phyloP scores from a whole-genome alignment of 192 early-diverging fungal species.

The Helicostylum pulchrum region DNA sequence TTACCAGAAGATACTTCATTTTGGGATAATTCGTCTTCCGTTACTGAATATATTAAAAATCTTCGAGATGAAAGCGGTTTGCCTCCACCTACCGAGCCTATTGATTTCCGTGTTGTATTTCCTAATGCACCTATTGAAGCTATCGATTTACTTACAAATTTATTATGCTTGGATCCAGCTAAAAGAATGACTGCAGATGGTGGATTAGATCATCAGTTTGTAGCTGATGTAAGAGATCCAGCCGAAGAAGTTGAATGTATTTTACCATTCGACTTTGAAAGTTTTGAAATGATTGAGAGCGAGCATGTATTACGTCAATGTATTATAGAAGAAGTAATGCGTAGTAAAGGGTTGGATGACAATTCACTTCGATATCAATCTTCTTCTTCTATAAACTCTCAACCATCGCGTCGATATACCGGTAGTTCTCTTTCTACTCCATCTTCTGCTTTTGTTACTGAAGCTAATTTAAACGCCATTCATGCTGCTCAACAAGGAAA shows the following conservation, averaged over 20 bases:
- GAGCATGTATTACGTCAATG: slow-evolving; percentile 22
- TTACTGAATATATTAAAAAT: slow-evolving; percentile 32
- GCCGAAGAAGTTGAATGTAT: slow-evolving; percentile 35
- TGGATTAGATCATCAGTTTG: slow-evolving; percentile 87
- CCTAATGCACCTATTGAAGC: slow-evolving; percentile 24
- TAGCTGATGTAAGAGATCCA: slow-evolving; percentile 57
- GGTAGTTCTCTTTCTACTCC: slow-evolving; percentile 32
- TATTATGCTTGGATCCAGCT: slow-evolving; percentile 84
- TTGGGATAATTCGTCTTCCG: slow-evolving; percentile 24
- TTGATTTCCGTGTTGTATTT: slow-evolving; percentile 26
- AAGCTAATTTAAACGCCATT: slow-evolving; percentile 23
- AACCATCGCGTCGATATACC: slow-evolving; percentile 21
- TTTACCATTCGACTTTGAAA: slow-evolving; percentile 30
- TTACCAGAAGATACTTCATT: slow-evolving; percentile 67
- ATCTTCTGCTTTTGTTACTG: slow-evolving; percentile 9
- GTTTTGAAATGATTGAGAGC: slow-evolving; percentile 27
- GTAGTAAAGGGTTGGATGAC: slow-evolving; percentile 7
- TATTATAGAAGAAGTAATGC: slow-evolving; percentile 29
- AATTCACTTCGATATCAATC: background rate
- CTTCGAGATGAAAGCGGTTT: slow-evolving; percentile 50
- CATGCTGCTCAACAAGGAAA: slow-evolving; percentile 15
- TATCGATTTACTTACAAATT: slow-evolving; percentile 82
- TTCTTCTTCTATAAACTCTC: background rate
- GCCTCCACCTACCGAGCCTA: slow-evolving; percentile 22
- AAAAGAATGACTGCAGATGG: slow-evolving; percentile 89